Evolutionary conservation across 495 filamentous ascomycete genomes (phyloP).

Genomic region (Bacidia gigantensis): DNA sequence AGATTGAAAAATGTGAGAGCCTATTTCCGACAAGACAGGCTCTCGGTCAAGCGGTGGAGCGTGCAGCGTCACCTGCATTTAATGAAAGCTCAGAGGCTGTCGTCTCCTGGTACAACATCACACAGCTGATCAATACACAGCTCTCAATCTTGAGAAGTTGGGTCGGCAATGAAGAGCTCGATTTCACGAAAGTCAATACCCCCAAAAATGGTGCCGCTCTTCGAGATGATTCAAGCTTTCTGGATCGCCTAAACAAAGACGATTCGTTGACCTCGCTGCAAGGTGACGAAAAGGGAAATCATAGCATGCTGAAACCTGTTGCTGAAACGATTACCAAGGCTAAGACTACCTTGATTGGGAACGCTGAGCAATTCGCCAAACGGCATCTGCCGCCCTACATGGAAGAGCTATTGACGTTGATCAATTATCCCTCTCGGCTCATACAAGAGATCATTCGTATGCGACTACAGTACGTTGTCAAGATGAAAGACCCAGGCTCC

Average conservation of each 20-base stretch:
- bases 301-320: conserved; percentile 74
- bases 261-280: conserved; percentile 87
- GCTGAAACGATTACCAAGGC: conserved; percentile 80
- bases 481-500: conserved; percentile 81
- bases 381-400: conserved; percentile 94
- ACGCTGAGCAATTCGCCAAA: conserved; percentile 71
- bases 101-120: conserved; percentile 93
- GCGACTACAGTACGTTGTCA: conserved; percentile 79
- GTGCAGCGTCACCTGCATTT: conserved; percentile 60
- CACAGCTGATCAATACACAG: conserved; percentile 92
- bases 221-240: conserved; percentile 76
- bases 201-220: conserved; percentile 50
- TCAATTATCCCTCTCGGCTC: conserved; percentile 90
- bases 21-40: conserved; percentile 69
- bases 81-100: conserved; percentile 71
- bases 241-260: conserved; percentile 96
- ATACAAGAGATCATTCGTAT: conserved; percentile 95
- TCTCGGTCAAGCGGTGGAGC: conserved; percentile 55
- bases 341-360: conserved; percentile 79
- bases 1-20: conserved; percentile 74
- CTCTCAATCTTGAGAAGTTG: conserved; percentile 79
- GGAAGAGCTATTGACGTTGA: conserved; percentile 85
- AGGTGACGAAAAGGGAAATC: conserved; percentile 52
- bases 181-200: conserved; percentile 58
- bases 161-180: conserved; percentile 91